These are phyloP conservation scores for sunflower (Helianthus annuus) DNA, from an alignment of 129 eudicot genomes.

Conservation along the genomic window HanXRQr2.0-SUNRISE NC_035448.2:15287529-15288028, in stretches of 20 bases:
- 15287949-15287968: constrained; percentile 69
- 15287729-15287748: constrained; percentile 37
- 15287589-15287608: constrained; percentile 52
- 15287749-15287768: constrained; percentile 49
- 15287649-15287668: constrained; percentile 37
- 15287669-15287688: constrained; percentile 38
- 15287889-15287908: constrained; percentile 57
- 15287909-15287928: constrained; percentile 54
- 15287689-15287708: constrained; percentile 47
- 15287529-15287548: constrained; percentile 90
- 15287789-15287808: constrained; percentile 47
- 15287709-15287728: constrained; percentile 39
- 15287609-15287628: constrained; percentile 51
- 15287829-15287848: constrained; percentile 56
- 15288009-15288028: constrained; percentile 60
- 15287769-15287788: constrained; percentile 33
- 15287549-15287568: constrained; percentile 90
- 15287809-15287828: constrained; percentile 54
- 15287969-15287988: constrained; percentile 56
- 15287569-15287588: constrained; percentile 47
- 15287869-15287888: constrained; percentile 46
- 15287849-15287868: constrained; percentile 45
- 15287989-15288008: constrained; percentile 68
- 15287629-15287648: constrained; percentile 21
- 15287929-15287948: constrained; percentile 70